Percentiles rank a stretch among this genome's conserved stretches.
Conservation (phyloP, 164 flowering plant genomes). For the Liriodendron chinense region DNA sequence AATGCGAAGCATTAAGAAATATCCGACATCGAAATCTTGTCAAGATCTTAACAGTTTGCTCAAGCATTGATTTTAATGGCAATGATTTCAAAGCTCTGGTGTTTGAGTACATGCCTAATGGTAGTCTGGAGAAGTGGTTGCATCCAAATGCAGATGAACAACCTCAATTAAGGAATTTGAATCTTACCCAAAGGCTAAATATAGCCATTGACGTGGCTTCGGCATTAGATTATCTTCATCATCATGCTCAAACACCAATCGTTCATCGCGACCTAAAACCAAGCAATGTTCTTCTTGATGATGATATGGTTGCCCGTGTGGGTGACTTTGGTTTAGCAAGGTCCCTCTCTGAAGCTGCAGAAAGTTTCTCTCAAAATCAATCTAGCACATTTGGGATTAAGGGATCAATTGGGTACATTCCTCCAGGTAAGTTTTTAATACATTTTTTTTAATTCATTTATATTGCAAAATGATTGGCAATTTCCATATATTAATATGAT, state of each 20-base stretch:
- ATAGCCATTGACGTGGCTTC: slow-evolving; percentile 29
- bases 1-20: not conserved
- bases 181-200: not conserved
- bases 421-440: slow-evolving; percentile 33
- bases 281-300: too few species aligned
- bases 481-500: too few species aligned
- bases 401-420: slow-evolving; percentile 35
- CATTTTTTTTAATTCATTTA: too few species aligned
- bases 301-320: too few species aligned
- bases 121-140: not conserved
- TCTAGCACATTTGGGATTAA: slow-evolving; percentile 20
- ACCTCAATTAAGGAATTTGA: not conserved
- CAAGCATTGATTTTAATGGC: not conserved
- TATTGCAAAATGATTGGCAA: too few species aligned
- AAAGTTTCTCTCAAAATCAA: slow-evolving; percentile 1
- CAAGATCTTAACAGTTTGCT: not conserved
- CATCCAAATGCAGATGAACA: not conserved
- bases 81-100: slow-evolving; percentile 1
- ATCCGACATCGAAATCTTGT: not conserved
- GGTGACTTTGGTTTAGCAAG: slow-evolving; percentile 38
- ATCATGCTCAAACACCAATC: slow-evolving; percentile 17
- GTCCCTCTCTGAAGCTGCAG: slow-evolving; percentile 9
- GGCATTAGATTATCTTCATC: slow-evolving; percentile 34
- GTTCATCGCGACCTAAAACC: slow-evolving; percentile 39
- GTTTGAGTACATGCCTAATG: not conserved